Base-by-base conservation (phyloP, 2,329 filamentous ascomycete species). In the Talaromyces islandicus region DNA sequence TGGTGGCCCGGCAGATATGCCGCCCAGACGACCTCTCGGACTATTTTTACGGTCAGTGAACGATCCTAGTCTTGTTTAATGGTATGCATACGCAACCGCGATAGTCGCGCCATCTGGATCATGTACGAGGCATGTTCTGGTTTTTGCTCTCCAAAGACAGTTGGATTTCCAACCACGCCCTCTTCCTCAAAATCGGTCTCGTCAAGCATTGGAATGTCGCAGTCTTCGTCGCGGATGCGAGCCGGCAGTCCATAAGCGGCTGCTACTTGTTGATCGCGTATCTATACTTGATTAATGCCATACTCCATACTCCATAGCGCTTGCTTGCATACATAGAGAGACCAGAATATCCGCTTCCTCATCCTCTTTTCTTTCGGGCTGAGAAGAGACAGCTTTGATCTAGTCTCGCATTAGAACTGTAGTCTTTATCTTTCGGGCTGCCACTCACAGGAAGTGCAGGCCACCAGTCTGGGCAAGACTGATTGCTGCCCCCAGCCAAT, bases 271-370 rank as follows among this genome's bases (percentile, higher is more conserved):
- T 79, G 75, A 57, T 82, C 80, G 10, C 80, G 71, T 53, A 81
- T 74, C 72, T 75, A 51, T 6, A 59, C 12, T 24, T 24, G 9
- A 41, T 30, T 12, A 24, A 21, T 32, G n/a, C 52, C 24, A 58
- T 30, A 17, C 7, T 7, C 21, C 12, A 30, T 4, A 4, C 17
- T 7, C 5, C 29, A 43, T 21, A 14, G 2, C 1, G 32, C 9
- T 9, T 9, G 4, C 14, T 21, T 50, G 62, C 67, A 53, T 61
- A 74, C 73, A 58, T 83, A 83, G 7, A 83, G 75, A 6, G 80
- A 79, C 81, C 81, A 83, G 80, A 81, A 84, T 7, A 83, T 77
- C 5, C 81, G 67, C 59, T 78, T 76, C 64, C 79, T 76, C 35
- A 82, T 63, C 60, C 70, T 70, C n/a, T 70, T 69, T 3, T 71